A percentile compares a stretch with the other conserved stretches of the same genome.
Evolutionary conservation across 345 rosid species (phyloP).

Genomic region (Pugionium dolabratum): DNA sequence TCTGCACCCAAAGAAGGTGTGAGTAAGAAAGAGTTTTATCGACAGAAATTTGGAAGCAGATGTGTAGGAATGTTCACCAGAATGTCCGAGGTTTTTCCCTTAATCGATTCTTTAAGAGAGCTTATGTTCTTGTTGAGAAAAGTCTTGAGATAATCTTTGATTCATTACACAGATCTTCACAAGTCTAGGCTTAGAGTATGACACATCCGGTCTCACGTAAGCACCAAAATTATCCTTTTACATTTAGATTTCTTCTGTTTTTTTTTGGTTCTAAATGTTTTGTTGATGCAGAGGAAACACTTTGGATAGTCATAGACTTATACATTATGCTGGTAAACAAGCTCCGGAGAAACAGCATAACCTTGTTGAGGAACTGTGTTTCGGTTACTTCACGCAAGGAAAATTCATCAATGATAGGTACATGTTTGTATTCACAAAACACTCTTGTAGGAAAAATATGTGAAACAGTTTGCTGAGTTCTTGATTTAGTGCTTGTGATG

Average conservation of each 20-base stretch:
- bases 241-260: neutral
- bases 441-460: neutral
- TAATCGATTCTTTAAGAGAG: conserved; percentile 17
- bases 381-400: conserved; percentile 89
- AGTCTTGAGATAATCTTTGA: conserved; percentile 4
- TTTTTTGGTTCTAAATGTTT: conserved; percentile 3
- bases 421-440: neutral
- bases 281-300: conserved; percentile 62
- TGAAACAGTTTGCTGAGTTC: conserved; percentile 5
- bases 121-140: conserved; percentile 16
- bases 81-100: conserved; percentile 60
- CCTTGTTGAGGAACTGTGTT: conserved; percentile 75
- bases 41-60: conserved; percentile 64
- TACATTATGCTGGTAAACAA: conserved; percentile 64
- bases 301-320: conserved; percentile 87
- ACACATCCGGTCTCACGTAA: conserved; percentile 86
- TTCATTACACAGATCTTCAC: conserved; percentile 67
- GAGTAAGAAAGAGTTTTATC: conserved; percentile 60
- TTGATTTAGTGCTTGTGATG: conserved; percentile 1
- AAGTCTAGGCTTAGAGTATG: conserved; percentile 72
- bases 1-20: conserved; percentile 93
- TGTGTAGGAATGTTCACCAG: conserved; percentile 50
- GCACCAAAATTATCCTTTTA: conserved; percentile 11
- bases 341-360: conserved; percentile 68
- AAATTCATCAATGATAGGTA: conserved; percentile 82